These are phyloP conservation scores for Dendrobium officinale DNA, from an alignment of 106 monocot genomes.

Conservation along the genomic window DNA sequence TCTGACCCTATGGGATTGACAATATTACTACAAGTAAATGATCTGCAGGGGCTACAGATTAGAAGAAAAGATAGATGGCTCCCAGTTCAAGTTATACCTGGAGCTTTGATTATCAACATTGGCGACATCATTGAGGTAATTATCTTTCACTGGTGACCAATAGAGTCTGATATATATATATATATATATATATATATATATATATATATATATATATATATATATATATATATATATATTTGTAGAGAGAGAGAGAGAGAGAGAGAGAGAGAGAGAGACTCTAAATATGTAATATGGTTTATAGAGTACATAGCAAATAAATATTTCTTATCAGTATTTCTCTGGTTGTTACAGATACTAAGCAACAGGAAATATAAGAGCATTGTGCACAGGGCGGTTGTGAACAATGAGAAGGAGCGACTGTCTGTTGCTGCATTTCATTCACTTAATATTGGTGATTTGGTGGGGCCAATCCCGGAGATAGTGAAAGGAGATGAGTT, in stretches of 20 bases:
- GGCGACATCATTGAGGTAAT: constrained; percentile 29
- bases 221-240: no score
- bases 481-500: neutral
- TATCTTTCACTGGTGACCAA: neutral
- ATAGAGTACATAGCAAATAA: neutral
- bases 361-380: constrained; percentile 74
- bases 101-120: constrained; percentile 19
- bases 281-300: no score
- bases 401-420: constrained; percentile 23
- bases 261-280: no score
- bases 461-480: constrained; percentile 8
- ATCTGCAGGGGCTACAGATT: constrained; percentile 17
- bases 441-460: neutral
- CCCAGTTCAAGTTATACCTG: constrained; percentile 8
- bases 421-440: constrained; percentile 58
- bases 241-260: no score
- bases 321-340: neutral
- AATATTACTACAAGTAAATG: constrained; percentile 20
- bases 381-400: constrained; percentile 62
- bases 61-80: constrained; percentile 15
- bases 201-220: neutral
- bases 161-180: neutral
- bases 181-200: no score
- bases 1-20: constrained; percentile 23
- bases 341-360: constrained; percentile 29